Evolutionary conservation across 2,329 filamentous ascomycete species (phyloP).

Genomic region (Cladobotryum protrusum): DNA sequence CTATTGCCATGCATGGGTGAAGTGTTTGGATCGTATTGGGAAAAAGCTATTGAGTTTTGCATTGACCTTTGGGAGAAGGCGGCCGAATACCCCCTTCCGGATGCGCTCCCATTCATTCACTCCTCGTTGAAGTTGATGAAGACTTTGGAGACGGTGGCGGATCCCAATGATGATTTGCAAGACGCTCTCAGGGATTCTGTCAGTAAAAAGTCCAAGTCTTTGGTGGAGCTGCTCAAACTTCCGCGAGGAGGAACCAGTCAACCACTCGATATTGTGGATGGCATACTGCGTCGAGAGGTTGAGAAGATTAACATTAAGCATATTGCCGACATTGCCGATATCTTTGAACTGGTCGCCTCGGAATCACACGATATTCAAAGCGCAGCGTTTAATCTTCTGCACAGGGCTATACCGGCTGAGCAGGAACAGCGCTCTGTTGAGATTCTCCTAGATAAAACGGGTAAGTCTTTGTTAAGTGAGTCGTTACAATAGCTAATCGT

Average conservation of each 20-base stretch:
- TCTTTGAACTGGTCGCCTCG: slow-evolving; percentile 72
- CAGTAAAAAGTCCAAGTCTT: slow-evolving; percentile 46
- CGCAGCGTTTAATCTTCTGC: slow-evolving; percentile 73
- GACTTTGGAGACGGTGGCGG: slow-evolving; percentile 56
- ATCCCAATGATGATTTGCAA: slow-evolving; percentile 78
- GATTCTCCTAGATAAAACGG: slow-evolving; percentile 61
- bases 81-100: slow-evolving; percentile 35
- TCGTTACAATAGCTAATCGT: slow-evolving; percentile 6
- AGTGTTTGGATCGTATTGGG: slow-evolving; percentile 87
- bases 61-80: slow-evolving; percentile 50
- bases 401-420: slow-evolving; percentile 66
- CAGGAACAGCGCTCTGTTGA: slow-evolving; percentile 83
- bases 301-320: slow-evolving; percentile 56
- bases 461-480: slow-evolving; percentile 22
- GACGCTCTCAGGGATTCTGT: slow-evolving; percentile 63
- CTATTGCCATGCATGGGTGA: slow-evolving; percentile 70
- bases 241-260: slow-evolving; percentile 45
- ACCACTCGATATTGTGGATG: slow-evolving; percentile 69
- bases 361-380: slow-evolving; percentile 70
- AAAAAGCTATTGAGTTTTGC: slow-evolving; percentile 54
- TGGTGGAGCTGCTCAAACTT: slow-evolving; percentile 59
- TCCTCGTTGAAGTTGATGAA: slow-evolving; percentile 66
- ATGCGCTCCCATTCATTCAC: slow-evolving; percentile 57
- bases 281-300: slow-evolving; percentile 64
- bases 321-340: slow-evolving; percentile 56